Conservation (phyloP, 139 green algal species). For the Gonium pectorale region DNA sequence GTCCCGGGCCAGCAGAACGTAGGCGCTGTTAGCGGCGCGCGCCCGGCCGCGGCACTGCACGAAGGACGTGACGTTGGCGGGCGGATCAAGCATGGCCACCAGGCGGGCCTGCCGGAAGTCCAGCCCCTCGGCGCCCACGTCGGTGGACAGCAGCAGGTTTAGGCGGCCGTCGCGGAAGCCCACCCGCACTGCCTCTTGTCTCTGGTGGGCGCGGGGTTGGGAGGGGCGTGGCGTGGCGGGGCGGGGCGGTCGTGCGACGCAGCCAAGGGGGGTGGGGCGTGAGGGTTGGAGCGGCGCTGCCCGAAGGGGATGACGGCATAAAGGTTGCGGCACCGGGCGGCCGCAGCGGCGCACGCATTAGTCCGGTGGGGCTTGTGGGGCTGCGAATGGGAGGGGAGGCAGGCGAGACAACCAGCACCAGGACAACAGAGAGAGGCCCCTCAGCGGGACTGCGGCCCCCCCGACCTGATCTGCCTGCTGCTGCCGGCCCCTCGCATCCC, state of each 20-base stretch:
- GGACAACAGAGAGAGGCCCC: too few species aligned
- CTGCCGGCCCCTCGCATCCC: too few species aligned
- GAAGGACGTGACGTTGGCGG: constrained; percentile 6
- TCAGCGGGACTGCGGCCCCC: too few species aligned
- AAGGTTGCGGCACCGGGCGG: too few species aligned
- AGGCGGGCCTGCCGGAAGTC: constrained; percentile 15
- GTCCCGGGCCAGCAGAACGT: not conserved
- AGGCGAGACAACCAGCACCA: too few species aligned
- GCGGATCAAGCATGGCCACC: not conserved
- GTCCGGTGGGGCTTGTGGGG: too few species aligned
- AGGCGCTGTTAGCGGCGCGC: not conserved
- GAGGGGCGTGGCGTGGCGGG: not conserved
- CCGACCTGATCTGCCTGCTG: too few species aligned
- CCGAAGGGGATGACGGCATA: too few species aligned
- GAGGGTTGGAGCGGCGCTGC: too few species aligned
- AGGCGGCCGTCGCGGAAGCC: not conserved
- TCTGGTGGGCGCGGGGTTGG: not conserved
- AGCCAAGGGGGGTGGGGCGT: too few species aligned
- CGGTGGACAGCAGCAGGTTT: constrained; percentile 11
- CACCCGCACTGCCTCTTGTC: not conserved
- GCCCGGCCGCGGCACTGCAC: constrained; percentile 21
- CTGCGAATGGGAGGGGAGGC: too few species aligned
- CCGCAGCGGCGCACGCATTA: too few species aligned
- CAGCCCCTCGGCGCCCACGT: constrained; percentile 16
- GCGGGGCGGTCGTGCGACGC: not conserved